Base-by-base conservation (phyloP, 495 filamentous ascomycete genomes). In the Terfezia claveryi region DNA sequence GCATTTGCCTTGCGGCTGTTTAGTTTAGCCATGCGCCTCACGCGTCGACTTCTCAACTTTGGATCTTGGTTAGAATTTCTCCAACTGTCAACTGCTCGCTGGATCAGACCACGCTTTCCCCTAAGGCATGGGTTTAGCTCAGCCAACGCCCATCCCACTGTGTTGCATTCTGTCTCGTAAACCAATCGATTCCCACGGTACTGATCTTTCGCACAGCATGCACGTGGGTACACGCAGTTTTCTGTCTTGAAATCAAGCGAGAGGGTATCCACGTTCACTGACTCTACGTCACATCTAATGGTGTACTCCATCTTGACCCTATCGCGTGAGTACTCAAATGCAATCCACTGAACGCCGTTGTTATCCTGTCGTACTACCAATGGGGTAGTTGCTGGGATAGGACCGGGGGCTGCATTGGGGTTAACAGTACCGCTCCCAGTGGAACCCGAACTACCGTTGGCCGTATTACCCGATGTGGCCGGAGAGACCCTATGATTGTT, bases 241-340 rank as follows among this genome's bases (percentile, higher is more conserved):
- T 93, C 88, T 7, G 82, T 84, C 72, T 93, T 94, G 78, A 96
- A 96, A 53, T 95, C 87, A 60, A 75, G 73, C 57, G 75, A 76
- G 36, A 98, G 77, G 49, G 75, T 80, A 52, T 95, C 87, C 52
- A 89, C 84, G 65, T 86, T 87, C 49, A 98, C 87, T 1, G 88
- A 94, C 69, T 95, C 91, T 23, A 96, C 91, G 62, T 98, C 91
- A 64, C 91, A 98, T 37, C 91, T 82, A 64, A 98, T 98, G 0
- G 87, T 94, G 68, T 98, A 98, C 67, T 94, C 91, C 87, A 95
- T 94, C 77, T 98, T 98, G 59, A 98, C 87, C 36, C 91, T 76
- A 66, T 98, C 91, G 27, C 91, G 80, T 14, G 92, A 96, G 67
- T 98, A 98, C 64, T 98, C 91, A 56, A 98, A 98, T 3, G 87